Base-by-base conservation (phyloP, 2,329 filamentous ascomycete genomes). In the Geosmithia putterillii region DNA sequence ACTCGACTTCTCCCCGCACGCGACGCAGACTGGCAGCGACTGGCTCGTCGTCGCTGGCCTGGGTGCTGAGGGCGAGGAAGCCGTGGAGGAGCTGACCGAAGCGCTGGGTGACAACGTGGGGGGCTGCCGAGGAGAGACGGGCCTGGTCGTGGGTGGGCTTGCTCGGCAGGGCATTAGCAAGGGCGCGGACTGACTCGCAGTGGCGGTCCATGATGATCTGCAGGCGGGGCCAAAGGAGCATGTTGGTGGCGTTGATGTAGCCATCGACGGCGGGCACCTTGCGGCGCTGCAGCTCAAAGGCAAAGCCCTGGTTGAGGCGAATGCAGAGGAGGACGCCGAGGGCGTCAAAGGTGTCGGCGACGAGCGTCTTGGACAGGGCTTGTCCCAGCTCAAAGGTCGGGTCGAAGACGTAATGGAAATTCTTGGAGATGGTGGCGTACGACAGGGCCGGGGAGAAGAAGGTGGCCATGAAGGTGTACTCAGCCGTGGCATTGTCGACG, bases 181-280 rank as follows among this genome's bases (percentile, higher is more conserved):
- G 71, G 58, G 57, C 73, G 42, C 83, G 83, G 32, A 98, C 73
- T 1, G 86, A 94, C 43, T 95, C 88, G 64, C 85, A 88, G 58
- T 98, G 92, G 44, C 82, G 74, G 58, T 95, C 89, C 79, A 98
- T 94, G 52, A 95, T 81, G 45, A 86, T 77, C 62, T 98, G 94
- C 54, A 98, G 85, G 21, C 90, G 82, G 7, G 92, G 92, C 92
- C 92, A 98, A 6, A 98, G 76, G 3, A 92, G 76, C 87, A 98
- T 98, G 56, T 84, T 89, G 5, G 87, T 94, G 39, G 80, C 89
- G 59, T 98, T 98, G 57, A 95, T 82, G 58, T 98, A 98, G 35
- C 79, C 74, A 56, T 98, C 92, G 2, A 86, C 81, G 5, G 87
- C 82, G 0, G 92, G 92, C 1, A 96, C 79, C 57, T 94, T 90